Evolutionary conservation across 257 asterid species (phyloP).

Genomic region (Rehmannia glutinosa): DNA sequence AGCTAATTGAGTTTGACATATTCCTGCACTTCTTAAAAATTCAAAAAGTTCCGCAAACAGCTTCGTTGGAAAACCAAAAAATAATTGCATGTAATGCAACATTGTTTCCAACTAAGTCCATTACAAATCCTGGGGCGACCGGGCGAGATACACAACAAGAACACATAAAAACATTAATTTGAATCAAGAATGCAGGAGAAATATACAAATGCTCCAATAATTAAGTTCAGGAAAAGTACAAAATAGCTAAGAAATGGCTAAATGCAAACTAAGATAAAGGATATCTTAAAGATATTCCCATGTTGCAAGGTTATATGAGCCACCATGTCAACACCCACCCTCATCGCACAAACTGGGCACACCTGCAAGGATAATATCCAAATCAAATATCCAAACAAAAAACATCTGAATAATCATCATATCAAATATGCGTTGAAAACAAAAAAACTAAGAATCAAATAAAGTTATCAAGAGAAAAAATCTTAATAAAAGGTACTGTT

Average conservation of each 20-base stretch:
- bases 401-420: no score
- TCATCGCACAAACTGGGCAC: conserved; percentile 84
- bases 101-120: not conserved
- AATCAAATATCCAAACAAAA: conserved; percentile 5
- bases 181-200: not conserved
- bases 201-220: not conserved
- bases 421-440: not conserved
- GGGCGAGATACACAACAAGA: not conserved
- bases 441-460: conserved; percentile 3
- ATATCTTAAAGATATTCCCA: conserved; percentile 81
- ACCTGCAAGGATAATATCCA: conserved; percentile 49
- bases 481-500: not conserved
- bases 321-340: conserved; percentile 96
- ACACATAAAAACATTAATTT: not conserved
- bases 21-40: not conserved
- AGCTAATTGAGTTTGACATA: not conserved
- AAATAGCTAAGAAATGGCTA: not conserved
- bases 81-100: not conserved
- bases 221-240: not conserved
- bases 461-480: not conserved
- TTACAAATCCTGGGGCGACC: not conserved
- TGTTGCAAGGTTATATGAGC: conserved; percentile 96
- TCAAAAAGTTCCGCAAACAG: not conserved
- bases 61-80: not conserved
- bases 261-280: conserved; percentile 37